A percentile compares a stretch with the other conserved stretches of the same genome.
phyloP scores from a whole-genome alignment of 225 moss, liverwort and hornwort species.

The Polytrichum commune region DNA sequence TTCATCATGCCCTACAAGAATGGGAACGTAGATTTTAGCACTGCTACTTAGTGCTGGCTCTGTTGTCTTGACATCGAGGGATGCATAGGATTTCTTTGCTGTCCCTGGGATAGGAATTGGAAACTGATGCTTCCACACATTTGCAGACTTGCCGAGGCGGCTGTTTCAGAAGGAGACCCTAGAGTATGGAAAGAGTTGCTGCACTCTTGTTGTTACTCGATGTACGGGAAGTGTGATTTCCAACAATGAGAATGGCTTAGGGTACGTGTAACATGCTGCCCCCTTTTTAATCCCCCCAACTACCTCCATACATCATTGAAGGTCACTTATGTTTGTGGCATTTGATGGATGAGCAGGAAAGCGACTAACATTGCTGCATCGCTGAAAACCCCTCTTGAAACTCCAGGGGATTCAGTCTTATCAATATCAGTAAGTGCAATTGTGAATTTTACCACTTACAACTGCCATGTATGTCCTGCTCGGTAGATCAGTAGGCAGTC shows the following conservation, averaged over 20 bases:
- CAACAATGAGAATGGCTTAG: conserved; percentile 18
- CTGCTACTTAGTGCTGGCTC: too few relatives aligned
- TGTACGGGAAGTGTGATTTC: conserved; percentile 22
- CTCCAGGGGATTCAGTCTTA: conserved; percentile 15
- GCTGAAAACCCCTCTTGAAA: conserved; percentile 21
- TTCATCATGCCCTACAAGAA: background rate
- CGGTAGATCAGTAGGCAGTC: background rate
- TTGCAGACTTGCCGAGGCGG: conserved; percentile 16
- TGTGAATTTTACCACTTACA: background rate
- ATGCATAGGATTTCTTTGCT: background rate
- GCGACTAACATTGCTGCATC: conserved; percentile 16
- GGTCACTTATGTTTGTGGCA: background rate
- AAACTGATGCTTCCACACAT: background rate
- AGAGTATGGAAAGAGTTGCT: conserved; percentile 14
- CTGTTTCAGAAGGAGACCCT: conserved; percentile 18
- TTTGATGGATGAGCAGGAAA: conserved; percentile 23
- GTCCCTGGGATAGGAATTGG: background rate
- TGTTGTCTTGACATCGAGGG: background rate
- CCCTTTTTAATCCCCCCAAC: background rate
- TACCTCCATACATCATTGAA: background rate
- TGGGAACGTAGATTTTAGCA: too few relatives aligned
- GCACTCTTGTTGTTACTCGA: conserved; percentile 15
- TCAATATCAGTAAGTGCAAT: conserved; percentile 26
- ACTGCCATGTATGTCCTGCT: background rate
- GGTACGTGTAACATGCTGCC: conserved; percentile 11